Base-by-base conservation (phyloP, 2,329 filamentous ascomycete genomes). In the Calonectria pseudoturangicola region DNA sequence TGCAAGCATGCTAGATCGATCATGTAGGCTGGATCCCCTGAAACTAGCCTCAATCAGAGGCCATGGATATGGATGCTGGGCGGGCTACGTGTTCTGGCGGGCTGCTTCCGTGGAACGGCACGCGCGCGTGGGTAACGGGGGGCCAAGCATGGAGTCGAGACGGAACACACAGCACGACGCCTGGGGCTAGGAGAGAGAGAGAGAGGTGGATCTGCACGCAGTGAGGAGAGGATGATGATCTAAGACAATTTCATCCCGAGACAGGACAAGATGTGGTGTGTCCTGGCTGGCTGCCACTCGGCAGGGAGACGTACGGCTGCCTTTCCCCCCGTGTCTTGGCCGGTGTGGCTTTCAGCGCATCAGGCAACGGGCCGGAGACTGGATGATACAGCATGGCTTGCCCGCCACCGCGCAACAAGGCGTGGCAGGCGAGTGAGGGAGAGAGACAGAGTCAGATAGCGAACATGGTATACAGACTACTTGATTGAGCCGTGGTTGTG, bases 1-100 rank as follows among this genome's bases (percentile, higher is more conserved):
- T 70, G 50, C 60, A 60, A 54, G 51, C 68, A 70, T 68, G 66
- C 18, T 68, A 51, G 66, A 68, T 68, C 66, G 66, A 68, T 62
- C 66, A 68, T 68, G 66, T 68, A 68, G 30, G 43, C 45, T 39
- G 54, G 54, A 39, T 39, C 54, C 54, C 54, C 54, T 58, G 54
- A 39, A 58, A 58, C 51, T 58, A 58, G 54, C 54, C 33, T 58
- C 54, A 21, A 15, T 33, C 54, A 58, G 54, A 58, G 30, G 41
- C 41, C 41, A 39, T 60, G 51, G 18, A 36, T 36, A 39, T 60
- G 51, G 18, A 36, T 36, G 39, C 36, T 4, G 41, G 6, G 13
- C n/a, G 15, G 39, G 50, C 30, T 65, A 65, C 43, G 51, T 18
- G 36, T 41, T 58, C 12, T 39, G 54, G 30, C 21, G 54, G 30